These are phyloP conservation scores for Boletus rubropictus DNA, from an alignment of 768 basidiomycete species.

Conservation along the genomic window DNA sequence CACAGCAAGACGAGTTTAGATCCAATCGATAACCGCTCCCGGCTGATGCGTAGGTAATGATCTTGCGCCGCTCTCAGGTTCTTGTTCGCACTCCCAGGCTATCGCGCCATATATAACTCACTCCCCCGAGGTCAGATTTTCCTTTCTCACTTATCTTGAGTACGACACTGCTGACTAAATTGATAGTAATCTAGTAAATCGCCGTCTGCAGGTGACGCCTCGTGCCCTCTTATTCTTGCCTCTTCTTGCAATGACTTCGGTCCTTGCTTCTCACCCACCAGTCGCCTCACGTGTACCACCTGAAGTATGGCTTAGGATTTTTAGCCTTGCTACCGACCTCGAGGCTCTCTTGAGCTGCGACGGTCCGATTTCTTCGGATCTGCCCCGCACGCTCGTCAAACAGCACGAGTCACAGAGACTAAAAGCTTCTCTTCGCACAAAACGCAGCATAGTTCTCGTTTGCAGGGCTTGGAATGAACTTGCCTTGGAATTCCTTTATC, in stretches of 20 bases:
- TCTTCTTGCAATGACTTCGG: constrained; percentile 10
- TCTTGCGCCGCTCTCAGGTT: background rate
- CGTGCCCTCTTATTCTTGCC: background rate
- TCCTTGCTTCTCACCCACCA: background rate
- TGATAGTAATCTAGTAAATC: background rate
- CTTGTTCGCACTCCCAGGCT: constrained; percentile 14
- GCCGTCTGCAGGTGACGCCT: background rate
- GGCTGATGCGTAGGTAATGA: background rate
- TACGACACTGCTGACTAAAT: background rate
- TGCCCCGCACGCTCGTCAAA: constrained; percentile 17
- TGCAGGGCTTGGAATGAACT: constrained; percentile 23
- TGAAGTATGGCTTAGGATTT: constrained; percentile 28
- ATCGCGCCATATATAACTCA: constrained; percentile 7
- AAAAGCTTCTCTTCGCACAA: constrained; percentile 22
- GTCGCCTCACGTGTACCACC: constrained; percentile 18
- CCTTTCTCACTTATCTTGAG: constrained; percentile 2
- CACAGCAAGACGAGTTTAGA: background rate
- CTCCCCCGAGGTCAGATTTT: background rate
- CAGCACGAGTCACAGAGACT: constrained; percentile 12
- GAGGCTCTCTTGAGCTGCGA: constrained; percentile 11
- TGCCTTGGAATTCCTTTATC: constrained; percentile 20
- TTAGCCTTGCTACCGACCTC: constrained; percentile 16
- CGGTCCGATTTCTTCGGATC: constrained; percentile 8
- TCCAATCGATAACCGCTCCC: background rate
- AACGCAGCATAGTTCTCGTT: constrained; percentile 20